Base-by-base conservation (phyloP, 2,329 filamentous ascomycete genomes). In the Macrophomina phaseolina region DNA sequence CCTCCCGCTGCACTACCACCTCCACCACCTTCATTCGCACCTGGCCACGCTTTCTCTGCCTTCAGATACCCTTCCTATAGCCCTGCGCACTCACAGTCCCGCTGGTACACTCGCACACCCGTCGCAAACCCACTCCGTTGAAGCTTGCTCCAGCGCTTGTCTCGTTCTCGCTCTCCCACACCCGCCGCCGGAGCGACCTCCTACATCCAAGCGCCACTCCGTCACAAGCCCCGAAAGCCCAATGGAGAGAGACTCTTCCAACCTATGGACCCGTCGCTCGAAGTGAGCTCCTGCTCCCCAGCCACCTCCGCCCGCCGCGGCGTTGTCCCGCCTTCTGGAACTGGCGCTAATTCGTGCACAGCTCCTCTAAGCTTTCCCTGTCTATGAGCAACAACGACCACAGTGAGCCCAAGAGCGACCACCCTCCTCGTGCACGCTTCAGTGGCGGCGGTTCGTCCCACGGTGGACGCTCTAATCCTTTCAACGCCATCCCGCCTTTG, bases 361-460 rank as follows among this genome's bases (percentile, higher is more conserved):
- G 91, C 85, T 87, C 88, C 81, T 92, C 88, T 86, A 98, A 97
- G 85, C 91, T 97, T 81, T 97, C 93, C 73, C 86, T 98, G 70
- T 90, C 93, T 73, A 96, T 91, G 78, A 83, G 88, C 76, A 87
- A 87, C 76, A 81, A 84, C 72, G 83, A 85, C 73, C 82, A 72
- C 67, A 75, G 74, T 70, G 82, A 85, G 73, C 79, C 77, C 73
- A 85, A 85, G 79, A 71, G 77, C 63, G 83, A 85, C 70, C 74
- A 84, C 76, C 82, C 84, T 79, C 80, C 85, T 78, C 89, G 91
- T 82, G 88, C 86, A 72, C 89, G 92, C 79, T 91, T 92, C 77
- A 90, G 90, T 78, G 87, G 87, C 79, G 87, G 91, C 76, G 84
- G 83, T 70, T 89, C 89, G 71, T 92, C 92, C 73, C 90, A 93